phyloP scores from a whole-genome alignment of 176 grass and related monocot genomes.

The Aegilops speltoides region DNA sequence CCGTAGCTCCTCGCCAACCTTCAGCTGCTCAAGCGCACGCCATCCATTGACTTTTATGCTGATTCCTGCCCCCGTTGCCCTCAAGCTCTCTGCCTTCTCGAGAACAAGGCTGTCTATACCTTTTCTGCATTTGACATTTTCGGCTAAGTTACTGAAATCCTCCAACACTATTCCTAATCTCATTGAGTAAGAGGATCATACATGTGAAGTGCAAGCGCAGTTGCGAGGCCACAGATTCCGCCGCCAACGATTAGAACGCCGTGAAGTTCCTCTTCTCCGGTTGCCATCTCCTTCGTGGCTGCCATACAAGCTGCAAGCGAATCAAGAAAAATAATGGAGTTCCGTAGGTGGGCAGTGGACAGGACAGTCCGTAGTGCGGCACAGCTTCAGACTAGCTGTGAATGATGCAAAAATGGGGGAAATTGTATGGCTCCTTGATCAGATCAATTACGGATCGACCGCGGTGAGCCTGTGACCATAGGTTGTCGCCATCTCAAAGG shows the following conservation, averaged over 20 bases:
- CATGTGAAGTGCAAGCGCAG: background rate
- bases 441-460: too few species aligned
- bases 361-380: too few species aligned
- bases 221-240: background rate
- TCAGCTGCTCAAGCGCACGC: conserved; percentile 42
- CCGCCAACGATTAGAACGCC: background rate
- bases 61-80: conserved; percentile 41
- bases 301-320: background rate
- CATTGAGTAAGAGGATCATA: background rate
- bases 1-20: conserved; percentile 31
- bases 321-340: too few species aligned
- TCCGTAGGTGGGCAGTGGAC: too few species aligned
- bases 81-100: conserved; percentile 37
- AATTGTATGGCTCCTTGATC: too few species aligned
- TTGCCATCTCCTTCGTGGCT: background rate
- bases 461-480: background rate
- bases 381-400: too few species aligned
- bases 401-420: too few species aligned
- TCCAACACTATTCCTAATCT: too few species aligned
- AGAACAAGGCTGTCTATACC: conserved; percentile 47
- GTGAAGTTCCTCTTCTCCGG: background rate
- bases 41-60: conserved; percentile 50
- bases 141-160: background rate
- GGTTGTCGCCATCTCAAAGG: too few species aligned
- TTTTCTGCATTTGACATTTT: conserved; percentile 39